Evolutionary conservation across 2,329 filamentous ascomycete genomes (phyloP), one percentile per base, ranked within the genome.

Genomic region (Paecilomyces dactylethromorphus): DNA sequence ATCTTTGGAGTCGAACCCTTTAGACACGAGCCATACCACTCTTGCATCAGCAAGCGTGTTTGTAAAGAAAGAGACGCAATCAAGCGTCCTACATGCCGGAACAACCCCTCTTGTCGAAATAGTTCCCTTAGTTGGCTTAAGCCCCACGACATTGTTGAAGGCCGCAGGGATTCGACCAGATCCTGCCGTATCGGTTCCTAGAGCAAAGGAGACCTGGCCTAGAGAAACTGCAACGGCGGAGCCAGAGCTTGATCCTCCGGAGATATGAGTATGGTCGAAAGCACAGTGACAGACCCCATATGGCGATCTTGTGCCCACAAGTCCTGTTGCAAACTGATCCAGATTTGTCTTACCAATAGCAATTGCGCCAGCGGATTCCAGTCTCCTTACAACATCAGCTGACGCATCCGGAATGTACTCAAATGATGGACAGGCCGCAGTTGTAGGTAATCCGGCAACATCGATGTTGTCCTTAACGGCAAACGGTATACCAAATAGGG

Each of bases 321-420:
- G 75, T 0, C 85, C 85, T 0, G 84, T 87, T 2, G 84, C 84
- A 3, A 87, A 76, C 68, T 87, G 84, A 65, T 87, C 85, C 57
- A 87, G 76, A 64, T 82, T 83, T 12, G 77, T 77, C 65, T 86
- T 87, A 31, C 84, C 84, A 51, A 86, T 74, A 58, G 82, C 80
- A 2, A 86, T 66, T 0, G 78, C 84, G 6, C 84, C 84, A 13
- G 80, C 78, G 4, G 75, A 71, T 3, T 83, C 71, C 3, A 84
- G 66, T 51, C 74, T 75, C 24, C 79, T 71, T 22, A 82, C 78
- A 1, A 80, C 78, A 3, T 74, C 73, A 1, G 81, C 78, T 15
- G 76, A 80, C 7, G 71, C 66, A n/a, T 72, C 70, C 0, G 83
- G 77, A 1, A 74, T 73, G 63, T 82, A 82, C 2, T 79, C 70